Conservation (phyloP, 345 rosid species). For the Melastoma malabathricum region DNA sequence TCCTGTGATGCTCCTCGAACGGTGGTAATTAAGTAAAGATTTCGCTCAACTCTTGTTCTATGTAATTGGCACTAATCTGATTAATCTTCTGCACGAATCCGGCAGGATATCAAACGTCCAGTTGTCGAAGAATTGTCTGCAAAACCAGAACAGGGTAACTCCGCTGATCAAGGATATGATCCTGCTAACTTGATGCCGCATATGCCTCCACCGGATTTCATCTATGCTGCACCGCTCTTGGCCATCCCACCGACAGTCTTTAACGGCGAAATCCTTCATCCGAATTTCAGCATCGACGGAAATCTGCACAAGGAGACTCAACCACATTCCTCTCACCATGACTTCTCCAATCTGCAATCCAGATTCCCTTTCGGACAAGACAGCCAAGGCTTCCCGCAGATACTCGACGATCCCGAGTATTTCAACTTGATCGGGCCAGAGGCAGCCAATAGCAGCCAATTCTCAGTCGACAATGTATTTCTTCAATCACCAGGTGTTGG, state of each 20-base stretch:
- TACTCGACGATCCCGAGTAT: slow-evolving; percentile 39
- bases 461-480: slow-evolving; percentile 27
- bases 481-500: slow-evolving; percentile 3
- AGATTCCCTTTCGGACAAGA: slow-evolving; percentile 32
- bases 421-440: no score
- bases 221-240: no score
- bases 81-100: no score
- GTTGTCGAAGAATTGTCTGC: no score
- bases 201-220: no score
- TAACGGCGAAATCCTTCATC: no score
- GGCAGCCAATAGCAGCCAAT: slow-evolving; percentile 12
- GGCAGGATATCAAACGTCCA: no score
- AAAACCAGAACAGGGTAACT: no score
- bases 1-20: background rate
- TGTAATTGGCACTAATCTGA: no score
- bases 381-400: slow-evolving; percentile 42
- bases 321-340: slow-evolving; percentile 12
- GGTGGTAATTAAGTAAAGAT: background rate
- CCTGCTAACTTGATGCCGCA: no score
- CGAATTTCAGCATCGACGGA: slow-evolving; percentile 18
- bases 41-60: background rate
- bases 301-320: slow-evolving; percentile 5
- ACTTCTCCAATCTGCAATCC: slow-evolving; percentile 18
- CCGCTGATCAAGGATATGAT: no score
- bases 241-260: no score